Evolutionary conservation across 805 yeast genomes (phyloP), one percentile per base, ranked within the genome.

Genomic region (Novakomyces olei): DNA sequence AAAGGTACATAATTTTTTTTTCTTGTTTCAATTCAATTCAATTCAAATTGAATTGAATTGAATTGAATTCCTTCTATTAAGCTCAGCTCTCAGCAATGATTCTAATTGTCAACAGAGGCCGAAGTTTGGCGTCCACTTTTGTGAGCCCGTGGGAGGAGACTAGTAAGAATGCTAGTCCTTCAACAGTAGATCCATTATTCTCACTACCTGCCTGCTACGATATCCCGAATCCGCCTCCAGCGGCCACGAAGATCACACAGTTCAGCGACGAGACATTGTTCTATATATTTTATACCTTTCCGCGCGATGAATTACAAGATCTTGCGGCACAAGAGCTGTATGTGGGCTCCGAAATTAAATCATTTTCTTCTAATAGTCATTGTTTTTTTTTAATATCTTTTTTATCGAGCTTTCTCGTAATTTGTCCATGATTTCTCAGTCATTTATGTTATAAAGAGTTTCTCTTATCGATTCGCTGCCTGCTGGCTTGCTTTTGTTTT

Each of bases 111-210:
- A n/a, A n/a, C n/a, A n/a, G n/a, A n/a, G n/a, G n/a, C n/a, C n/a
- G n/a, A n/a, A n/a, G n/a, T n/a, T n/a, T n/a, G n/a, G n/a, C n/a
- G n/a, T n/a, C n/a, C n/a, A n/a, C n/a, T n/a, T n/a, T n/a, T n/a
- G n/a, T n/a, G n/a, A n/a, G n/a, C n/a, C 98, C 98, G 8, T 85
- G 98, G 96, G 63, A 76, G 26, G 96, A 88, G 47, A 77, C 94
- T 1, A 69, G 88, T 5, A 63, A 91, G 44, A 72, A 83, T 34
- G 83, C 77, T 41, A n/a, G n/a, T n/a, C n/a, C n/a, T n/a, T n/a
- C n/a, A n/a, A n/a, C n/a, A n/a, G 93, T 85, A 12, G 92, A 80
- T 43, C 98, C 98, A 3, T 62, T 65, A 36, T 83, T 69, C 50
- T 58, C 54, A 29, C 57, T 70, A 27, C 94, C 94, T 2, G 53